Conservation (phyloP, 495 filamentous ascomycete species). For the Penicillium silybi region DNA sequence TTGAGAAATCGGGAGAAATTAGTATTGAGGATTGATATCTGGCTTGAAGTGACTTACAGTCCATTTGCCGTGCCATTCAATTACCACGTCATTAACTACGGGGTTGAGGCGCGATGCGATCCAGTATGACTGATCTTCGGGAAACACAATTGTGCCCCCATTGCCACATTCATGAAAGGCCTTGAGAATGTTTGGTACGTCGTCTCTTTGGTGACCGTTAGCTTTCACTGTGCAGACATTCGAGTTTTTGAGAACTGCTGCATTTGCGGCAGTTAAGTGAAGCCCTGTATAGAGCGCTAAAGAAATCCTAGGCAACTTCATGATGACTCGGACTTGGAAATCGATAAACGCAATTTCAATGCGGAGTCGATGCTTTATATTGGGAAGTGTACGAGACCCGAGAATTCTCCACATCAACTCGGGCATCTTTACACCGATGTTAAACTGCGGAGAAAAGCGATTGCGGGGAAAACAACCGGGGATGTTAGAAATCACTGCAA, state of each 20-base stretch:
- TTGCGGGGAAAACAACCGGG: conserved; percentile 9
- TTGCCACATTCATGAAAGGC: conserved; percentile 49
- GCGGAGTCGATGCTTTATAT: neutral
- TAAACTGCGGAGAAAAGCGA: conserved; percentile 3
- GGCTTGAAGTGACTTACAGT: conserved; percentile 25
- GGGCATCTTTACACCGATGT: conserved; percentile 14
- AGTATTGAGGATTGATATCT: neutral
- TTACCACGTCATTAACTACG: conserved; percentile 38
- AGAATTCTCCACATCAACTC: neutral
- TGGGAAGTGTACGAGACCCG: neutral
- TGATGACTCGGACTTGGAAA: neutral
- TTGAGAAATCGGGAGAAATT: conserved; percentile 30
- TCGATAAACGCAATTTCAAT: neutral
- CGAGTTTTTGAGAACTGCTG: neutral
- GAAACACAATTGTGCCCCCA: conserved; percentile 51
- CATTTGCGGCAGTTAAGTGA: conserved; percentile 1
- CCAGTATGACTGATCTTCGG: conserved; percentile 46
- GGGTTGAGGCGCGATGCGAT: conserved; percentile 49
- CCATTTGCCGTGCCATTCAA: conserved; percentile 49
- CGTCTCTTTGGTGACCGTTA: conserved; percentile 31
- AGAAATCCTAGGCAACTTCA: neutral
- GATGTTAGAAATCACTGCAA: neutral
- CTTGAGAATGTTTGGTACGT: conserved; percentile 47
- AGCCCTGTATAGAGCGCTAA: conserved; percentile 2
- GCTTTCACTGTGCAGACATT: conserved; percentile 29